Evolutionary conservation across 2,329 filamentous ascomycete genomes (phyloP).

Genomic region (Pseudocercospora pini-densiflorae): DNA sequence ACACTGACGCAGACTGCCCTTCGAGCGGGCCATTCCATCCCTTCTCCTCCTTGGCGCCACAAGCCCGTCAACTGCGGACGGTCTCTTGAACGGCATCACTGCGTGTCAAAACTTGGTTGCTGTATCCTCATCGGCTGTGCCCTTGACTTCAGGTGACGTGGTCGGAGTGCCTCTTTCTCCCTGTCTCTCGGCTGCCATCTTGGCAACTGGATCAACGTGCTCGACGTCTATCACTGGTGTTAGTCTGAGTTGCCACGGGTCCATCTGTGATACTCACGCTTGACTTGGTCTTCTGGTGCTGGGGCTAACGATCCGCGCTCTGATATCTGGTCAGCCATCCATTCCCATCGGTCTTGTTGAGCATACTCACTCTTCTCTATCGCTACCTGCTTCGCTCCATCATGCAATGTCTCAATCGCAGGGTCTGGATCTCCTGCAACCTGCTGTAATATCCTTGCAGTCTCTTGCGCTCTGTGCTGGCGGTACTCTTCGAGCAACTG

Average conservation of each 20-base stretch:
- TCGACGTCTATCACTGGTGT: background rate
- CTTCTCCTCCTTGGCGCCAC: slow-evolving; percentile 4
- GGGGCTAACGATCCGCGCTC: background rate
- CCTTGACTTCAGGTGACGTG: background rate
- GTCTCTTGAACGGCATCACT: background rate
- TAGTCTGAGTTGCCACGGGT: background rate
- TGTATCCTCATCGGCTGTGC: background rate
- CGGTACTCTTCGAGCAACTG: background rate
- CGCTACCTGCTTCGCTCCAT: background rate
- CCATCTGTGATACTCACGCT: background rate
- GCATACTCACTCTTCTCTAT: background rate
- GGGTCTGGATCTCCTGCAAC: background rate
- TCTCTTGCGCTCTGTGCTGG: background rate
- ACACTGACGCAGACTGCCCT: slow-evolving; percentile 8
- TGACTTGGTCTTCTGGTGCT: background rate
- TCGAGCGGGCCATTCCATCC: background rate
- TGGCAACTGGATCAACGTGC: background rate
- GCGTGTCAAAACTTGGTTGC: slow-evolving; percentile 4
- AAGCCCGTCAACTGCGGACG: background rate
- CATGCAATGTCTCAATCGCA: background rate
- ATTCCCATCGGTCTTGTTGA: background rate
- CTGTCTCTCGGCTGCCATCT: slow-evolving; percentile 8
- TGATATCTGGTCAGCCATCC: background rate
- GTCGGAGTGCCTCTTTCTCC: background rate
- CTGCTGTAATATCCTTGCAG: slow-evolving; percentile 1